Percentiles rank a stretch among this genome's conserved stretches.
These are phyloP conservation scores for Diversispora epigaea DNA, from an alignment of 192 early-diverging fungal genomes.

Conservation along the genomic window DNA sequence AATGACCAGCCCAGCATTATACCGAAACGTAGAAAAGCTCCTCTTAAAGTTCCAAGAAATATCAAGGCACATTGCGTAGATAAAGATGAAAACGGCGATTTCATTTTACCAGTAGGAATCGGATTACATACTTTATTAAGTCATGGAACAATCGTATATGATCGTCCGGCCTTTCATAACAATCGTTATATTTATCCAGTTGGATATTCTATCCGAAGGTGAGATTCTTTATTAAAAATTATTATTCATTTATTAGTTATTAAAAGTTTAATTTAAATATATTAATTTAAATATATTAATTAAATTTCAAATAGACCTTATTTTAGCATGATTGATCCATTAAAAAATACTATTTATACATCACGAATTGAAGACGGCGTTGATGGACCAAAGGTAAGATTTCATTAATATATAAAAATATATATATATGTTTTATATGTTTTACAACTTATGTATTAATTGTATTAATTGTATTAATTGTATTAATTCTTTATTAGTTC, in stretches of 20 bases:
- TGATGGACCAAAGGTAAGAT: conserved; percentile 54
- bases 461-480: no score
- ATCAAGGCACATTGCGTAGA: background rate
- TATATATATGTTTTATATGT: background rate
- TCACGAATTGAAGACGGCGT: conserved; percentile 69
- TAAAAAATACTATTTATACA: conserved; percentile 58
- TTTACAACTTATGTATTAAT: background rate
- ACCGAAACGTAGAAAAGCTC: background rate
- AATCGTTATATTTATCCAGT: conserved; percentile 83
- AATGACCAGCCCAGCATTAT: background rate
- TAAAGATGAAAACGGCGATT: conserved; percentile 56
- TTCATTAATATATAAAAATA: background rate
- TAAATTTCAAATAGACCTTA: conserved; percentile 45
- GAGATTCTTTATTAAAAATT: conserved; percentile 1
- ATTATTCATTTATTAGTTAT: background rate
- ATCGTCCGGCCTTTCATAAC: conserved; percentile 65
- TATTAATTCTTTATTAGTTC: conserved; percentile 45
- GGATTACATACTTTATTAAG: conserved; percentile 60
- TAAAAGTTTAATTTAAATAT: background rate
- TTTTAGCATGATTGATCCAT: conserved; percentile 65
- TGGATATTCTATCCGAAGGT: conserved; percentile 66
- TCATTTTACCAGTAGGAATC: conserved; percentile 61
- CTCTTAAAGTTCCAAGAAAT: background rate
- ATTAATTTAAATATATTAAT: conserved; percentile 6
- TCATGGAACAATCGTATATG: conserved; percentile 62